phyloP scores from a whole-genome alignment of 2,329 filamentous ascomycete genomes.

The Verticillium nonalfalfae region DNA sequence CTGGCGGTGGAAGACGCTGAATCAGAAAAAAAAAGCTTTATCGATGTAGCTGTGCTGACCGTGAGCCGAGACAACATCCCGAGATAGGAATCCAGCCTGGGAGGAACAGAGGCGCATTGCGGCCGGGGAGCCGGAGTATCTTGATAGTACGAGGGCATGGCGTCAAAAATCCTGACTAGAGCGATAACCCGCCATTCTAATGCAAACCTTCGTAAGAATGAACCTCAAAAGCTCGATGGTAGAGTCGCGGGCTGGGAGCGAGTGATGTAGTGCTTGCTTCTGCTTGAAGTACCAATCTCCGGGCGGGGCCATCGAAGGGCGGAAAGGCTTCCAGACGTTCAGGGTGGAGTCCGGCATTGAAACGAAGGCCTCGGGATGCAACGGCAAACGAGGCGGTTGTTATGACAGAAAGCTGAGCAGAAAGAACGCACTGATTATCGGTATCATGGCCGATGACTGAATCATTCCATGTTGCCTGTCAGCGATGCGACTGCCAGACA shows the following conservation, averaged over 20 bases:
- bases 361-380: slow-evolving; percentile 1
- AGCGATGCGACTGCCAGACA: neutral
- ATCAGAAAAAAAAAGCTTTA: neutral
- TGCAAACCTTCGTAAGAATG: neutral
- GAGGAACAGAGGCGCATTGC: neutral
- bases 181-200: neutral
- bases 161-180: neutral
- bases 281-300: neutral
- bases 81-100: neutral
- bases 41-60: neutral
- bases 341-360: neutral
- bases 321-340: neutral
- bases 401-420: neutral
- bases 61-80: neutral
- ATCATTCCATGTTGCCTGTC: neutral
- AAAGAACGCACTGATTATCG: neutral
- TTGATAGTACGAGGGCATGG: neutral
- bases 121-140: neutral
- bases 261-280: too few species aligned
- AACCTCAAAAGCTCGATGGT: neutral
- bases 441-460: neutral
- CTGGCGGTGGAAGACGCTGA: neutral
- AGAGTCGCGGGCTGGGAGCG: neutral
- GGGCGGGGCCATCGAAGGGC: neutral
- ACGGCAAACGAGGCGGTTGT: neutral